These are phyloP conservation scores for Metschnikowia arizonensis DNA, from an alignment of 805 yeast genomes.

Conservation along the genomic window DNA sequence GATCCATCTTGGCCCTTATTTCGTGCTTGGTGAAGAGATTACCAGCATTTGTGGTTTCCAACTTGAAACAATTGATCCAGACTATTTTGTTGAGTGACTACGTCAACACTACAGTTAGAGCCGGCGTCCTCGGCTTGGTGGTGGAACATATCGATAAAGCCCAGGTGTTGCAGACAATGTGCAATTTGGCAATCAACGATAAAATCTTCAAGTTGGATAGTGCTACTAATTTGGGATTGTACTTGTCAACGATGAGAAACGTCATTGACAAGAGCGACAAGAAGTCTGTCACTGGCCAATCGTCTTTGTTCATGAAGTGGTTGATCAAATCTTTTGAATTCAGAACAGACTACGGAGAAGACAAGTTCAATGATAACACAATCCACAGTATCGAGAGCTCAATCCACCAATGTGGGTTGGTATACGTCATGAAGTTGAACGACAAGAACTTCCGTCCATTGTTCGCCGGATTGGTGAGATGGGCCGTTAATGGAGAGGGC, in stretches of 20 bases:
- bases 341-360: slow-evolving; percentile 47
- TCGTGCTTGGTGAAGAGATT: slow-evolving; percentile 75
- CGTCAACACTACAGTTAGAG: slow-evolving; percentile 58
- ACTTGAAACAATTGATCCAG: slow-evolving; percentile 57
- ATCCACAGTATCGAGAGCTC: slow-evolving; percentile 77
- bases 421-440: slow-evolving; percentile 82
- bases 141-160: slow-evolving; percentile 66
- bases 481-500: slow-evolving; percentile 90
- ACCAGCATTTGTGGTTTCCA: slow-evolving; percentile 78
- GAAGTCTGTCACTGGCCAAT: slow-evolving; percentile 68
- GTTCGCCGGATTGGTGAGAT: slow-evolving; percentile 78
- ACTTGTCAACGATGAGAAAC: slow-evolving; percentile 60
- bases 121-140: slow-evolving; percentile 56
- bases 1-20: slow-evolving; percentile 66
- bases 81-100: slow-evolving; percentile 53
- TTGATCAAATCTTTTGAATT: slow-evolving; percentile 68
- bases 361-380: slow-evolving; percentile 61
- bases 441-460: slow-evolving; percentile 92
- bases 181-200: slow-evolving; percentile 54
- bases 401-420: slow-evolving; percentile 67
- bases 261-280: slow-evolving; percentile 66
- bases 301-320: slow-evolving; percentile 65
- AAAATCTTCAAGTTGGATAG: slow-evolving; percentile 32
- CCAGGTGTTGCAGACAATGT: slow-evolving; percentile 56
- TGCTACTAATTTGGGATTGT: slow-evolving; percentile 55